Conservation (phyloP, 1,284 basidiomycete species). For the Rugosomyces carneus region DNA sequence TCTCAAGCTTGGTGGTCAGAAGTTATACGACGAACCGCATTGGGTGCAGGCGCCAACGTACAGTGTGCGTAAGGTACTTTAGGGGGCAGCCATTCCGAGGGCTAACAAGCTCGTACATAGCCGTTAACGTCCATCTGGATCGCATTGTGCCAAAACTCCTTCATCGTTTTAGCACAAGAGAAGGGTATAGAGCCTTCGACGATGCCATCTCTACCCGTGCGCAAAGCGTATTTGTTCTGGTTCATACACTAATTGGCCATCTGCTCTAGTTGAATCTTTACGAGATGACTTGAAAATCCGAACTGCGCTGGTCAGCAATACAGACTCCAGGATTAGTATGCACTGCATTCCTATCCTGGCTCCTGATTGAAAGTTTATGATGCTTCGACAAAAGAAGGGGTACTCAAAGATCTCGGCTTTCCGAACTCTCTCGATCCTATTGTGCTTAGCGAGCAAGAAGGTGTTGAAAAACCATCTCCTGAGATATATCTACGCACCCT, state of each 20-base stretch:
- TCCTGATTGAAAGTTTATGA: background rate
- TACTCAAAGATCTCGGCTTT: slow-evolving; percentile 54
- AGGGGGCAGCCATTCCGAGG: background rate
- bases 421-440: slow-evolving; percentile 43
- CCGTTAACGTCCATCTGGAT: slow-evolving; percentile 42
- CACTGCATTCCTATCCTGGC: slow-evolving; percentile 5
- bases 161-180: slow-evolving; percentile 56
- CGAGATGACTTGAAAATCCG: slow-evolving; percentile 36
- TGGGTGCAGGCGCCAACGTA: slow-evolving; percentile 62
- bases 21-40: slow-evolving; percentile 63
- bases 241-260: background rate
- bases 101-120: slow-evolving; percentile 28
- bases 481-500: slow-evolving; percentile 52
- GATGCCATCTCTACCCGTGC: slow-evolving; percentile 57
- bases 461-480: slow-evolving; percentile 59
- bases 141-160: slow-evolving; percentile 53
- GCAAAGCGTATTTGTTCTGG: slow-evolving; percentile 16
- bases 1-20: slow-evolving; percentile 64
- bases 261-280: slow-evolving; percentile 40
- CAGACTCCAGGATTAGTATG: slow-evolving; percentile 64
- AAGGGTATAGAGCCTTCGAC: slow-evolving; percentile 65
- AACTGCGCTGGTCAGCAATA: slow-evolving; percentile 64
- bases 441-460: slow-evolving; percentile 58
- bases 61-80: slow-evolving; percentile 29
- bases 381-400: slow-evolving; percentile 34